Evolutionary conservation across 2,329 filamentous ascomycete species (phyloP).

Genomic region (Emydomyces testavorans): DNA sequence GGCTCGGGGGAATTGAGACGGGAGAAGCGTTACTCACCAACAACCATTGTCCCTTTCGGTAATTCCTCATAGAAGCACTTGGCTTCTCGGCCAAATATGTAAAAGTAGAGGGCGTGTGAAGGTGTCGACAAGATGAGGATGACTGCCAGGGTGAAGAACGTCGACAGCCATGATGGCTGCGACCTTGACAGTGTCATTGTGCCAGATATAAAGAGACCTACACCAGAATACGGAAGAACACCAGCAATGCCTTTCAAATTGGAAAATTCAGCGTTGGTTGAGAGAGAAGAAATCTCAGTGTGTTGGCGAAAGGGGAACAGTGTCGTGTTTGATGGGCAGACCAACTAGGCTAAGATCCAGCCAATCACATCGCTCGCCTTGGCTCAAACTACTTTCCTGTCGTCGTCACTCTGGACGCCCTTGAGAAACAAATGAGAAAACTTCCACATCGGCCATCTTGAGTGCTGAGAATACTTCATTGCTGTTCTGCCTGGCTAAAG

Average conservation of each 20-base stretch:
- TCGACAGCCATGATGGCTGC: conserved; percentile 30
- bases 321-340: conserved; percentile 4
- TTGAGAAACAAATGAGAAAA: neutral
- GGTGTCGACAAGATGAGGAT: conserved; percentile 50
- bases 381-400: neutral
- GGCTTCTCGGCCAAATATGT: conserved; percentile 69
- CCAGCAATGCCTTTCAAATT: neutral
- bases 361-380: conserved; percentile 4
- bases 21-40: conserved; percentile 42
- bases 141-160: conserved; percentile 51
- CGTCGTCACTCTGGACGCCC: neutral
- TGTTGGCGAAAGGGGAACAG: conserved; percentile 8
- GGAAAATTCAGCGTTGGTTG: conserved; percentile 1
- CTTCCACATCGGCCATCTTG: neutral
- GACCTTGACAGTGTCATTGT: conserved; percentile 30
- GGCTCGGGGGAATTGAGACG: neutral
- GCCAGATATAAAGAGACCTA: neutral
- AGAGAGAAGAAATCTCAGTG: neutral
- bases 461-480: neutral
- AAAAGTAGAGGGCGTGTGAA: conserved; percentile 86
- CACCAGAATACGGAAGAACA: neutral
- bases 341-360: conserved; percentile 1
- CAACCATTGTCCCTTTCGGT: conserved; percentile 91
- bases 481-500: neutral
- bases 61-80: conserved; percentile 99